A percentile compares a stretch with the other conserved stretches of the same genome.
These are phyloP conservation scores for Knufia fluminis DNA, from an alignment of 2,329 filamentous ascomycete species.

Conservation along the genomic window DNA sequence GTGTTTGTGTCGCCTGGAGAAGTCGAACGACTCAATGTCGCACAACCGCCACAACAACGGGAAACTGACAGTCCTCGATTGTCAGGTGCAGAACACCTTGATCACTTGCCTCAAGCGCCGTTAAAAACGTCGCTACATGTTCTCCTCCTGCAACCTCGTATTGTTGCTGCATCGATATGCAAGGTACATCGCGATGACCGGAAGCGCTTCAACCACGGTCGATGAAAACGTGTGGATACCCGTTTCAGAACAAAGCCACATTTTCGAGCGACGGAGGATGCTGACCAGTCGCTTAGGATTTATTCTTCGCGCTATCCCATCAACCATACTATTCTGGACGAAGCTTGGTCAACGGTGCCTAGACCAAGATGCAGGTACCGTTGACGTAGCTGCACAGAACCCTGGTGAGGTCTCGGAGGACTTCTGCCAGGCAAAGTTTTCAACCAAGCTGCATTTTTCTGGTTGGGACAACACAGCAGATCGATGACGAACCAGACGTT, in stretches of 20 bases:
- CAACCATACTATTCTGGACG: not conserved
- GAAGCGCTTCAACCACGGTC: too few species aligned
- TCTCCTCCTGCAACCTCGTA: too few species aligned
- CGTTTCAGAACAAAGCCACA: not conserved
- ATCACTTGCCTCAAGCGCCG: too few species aligned
- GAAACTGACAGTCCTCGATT: too few species aligned
- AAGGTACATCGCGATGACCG: too few species aligned
- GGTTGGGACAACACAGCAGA: not conserved
- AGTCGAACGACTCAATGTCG: not conserved
- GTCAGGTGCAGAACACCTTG: too few species aligned
- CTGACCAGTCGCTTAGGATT: not conserved
- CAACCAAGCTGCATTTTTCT: not conserved
- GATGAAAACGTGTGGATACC: too few species aligned
- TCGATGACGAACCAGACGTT: conserved; percentile 8
- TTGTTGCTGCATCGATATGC: too few species aligned
- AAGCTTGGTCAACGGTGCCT: not conserved
- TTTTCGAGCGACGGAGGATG: not conserved
- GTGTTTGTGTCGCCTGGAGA: not conserved
- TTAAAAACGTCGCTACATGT: too few species aligned
- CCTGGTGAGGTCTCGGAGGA: too few species aligned
- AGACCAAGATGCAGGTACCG: not conserved
- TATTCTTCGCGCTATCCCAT: not conserved
- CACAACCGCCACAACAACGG: too few species aligned
- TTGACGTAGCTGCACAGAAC: not conserved
- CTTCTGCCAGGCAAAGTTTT: conserved; percentile 3